Evolutionary conservation across 352 stramenopile species (phyloP), one percentile per base, ranked within the genome.

Genomic region (Phytophthora citrophthora): DNA sequence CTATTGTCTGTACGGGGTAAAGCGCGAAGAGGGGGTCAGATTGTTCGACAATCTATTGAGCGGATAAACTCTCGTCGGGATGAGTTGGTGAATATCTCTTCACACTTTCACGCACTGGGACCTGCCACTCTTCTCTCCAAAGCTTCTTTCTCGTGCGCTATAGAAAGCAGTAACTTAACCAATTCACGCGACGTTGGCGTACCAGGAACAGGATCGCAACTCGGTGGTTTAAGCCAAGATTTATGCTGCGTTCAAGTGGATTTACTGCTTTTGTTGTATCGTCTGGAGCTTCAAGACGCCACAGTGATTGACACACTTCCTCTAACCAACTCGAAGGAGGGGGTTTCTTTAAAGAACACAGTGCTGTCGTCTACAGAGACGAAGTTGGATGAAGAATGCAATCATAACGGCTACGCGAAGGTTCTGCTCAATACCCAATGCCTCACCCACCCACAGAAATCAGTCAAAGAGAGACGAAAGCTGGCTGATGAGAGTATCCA

Each of bases 161-260:
- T 78, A 23, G 38, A 49, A 7, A 24, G 72, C 24, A 41, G 5
- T 8, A 27, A 29, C 15, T 18, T 15, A 31, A 9, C 11, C 4
- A 71, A 51, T 32, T 63, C 54, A 15, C 71, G 79, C 32, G 59
- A 78, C 4, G 70, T 91, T 15, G 76, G 81, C 5, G 70, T 93
- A 27, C 34, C 69, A 24, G 80, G 80, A 8, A 87, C 81, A 11
- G 80, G 83, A 0, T 84, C 79, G 3, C 80, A 89, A 41, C 76
- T 86, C 20, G 83, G 81, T 15, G 50, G 69, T 9, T 10, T 82
- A 1, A 47, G 72, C n/a, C 76, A 90, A 52, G 79, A 91, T 24
- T 52, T 91, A n/a, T 74, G 58, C 15, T 90, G 83, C 31, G 38
- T 85, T 5, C 78, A 93, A 65, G 70, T 73, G 0, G 83, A 93